Conservation (phyloP, 2,329 filamentous ascomycete genomes). For the Cryphonectria radicalis region DNA sequence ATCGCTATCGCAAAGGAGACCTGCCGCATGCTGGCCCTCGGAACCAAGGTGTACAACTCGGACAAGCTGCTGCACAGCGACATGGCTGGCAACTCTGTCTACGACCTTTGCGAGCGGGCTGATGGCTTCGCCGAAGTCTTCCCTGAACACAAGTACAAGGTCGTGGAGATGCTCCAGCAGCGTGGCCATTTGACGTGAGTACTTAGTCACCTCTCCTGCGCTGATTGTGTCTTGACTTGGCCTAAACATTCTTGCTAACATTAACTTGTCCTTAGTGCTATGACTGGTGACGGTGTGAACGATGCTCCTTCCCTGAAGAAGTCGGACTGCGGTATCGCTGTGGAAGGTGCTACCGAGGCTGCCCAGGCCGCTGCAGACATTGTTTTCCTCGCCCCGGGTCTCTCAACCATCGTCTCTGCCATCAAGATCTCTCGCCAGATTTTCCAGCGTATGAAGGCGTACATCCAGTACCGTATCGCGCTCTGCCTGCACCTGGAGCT, state of each 20-base stretch:
- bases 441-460: conserved; percentile 79
- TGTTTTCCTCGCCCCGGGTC: conserved; percentile 73
- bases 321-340: conserved; percentile 74
- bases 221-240: conserved; percentile 36
- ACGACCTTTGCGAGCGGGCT: conserved; percentile 76
- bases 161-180: conserved; percentile 77
- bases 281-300: conserved; percentile 79
- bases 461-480: conserved; percentile 78
- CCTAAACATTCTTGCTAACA: conserved; percentile 25
- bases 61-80: conserved; percentile 77
- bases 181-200: conserved; percentile 24
- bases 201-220: conserved; percentile 58
- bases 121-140: conserved; percentile 77
- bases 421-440: conserved; percentile 77
- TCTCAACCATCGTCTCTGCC: conserved; percentile 71
- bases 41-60: conserved; percentile 82
- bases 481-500: conserved; percentile 75
- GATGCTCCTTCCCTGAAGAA: conserved; percentile 76
- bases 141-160: conserved; percentile 77
- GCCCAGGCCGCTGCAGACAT: conserved; percentile 75
- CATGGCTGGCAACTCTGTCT: conserved; percentile 72
- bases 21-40: conserved; percentile 79
- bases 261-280: conserved; percentile 55
- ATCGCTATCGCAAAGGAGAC: conserved; percentile 82
- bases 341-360: conserved; percentile 74